phyloP scores from a whole-genome alignment of 2,329 filamentous ascomycete species.

The Aspergillus pseudoviridinutans region DNA sequence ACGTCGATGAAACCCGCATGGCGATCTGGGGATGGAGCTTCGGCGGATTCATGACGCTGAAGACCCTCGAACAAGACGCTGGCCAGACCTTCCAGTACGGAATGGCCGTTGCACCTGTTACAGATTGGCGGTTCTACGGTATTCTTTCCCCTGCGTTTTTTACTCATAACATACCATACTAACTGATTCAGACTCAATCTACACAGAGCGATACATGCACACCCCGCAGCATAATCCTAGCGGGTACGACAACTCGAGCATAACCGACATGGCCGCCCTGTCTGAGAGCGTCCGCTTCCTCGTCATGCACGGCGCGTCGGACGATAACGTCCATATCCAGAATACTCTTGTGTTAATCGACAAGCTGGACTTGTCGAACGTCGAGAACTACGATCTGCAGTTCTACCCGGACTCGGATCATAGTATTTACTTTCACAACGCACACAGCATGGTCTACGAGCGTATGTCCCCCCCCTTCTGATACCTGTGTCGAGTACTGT shows the following conservation, averaged over 20 bases:
- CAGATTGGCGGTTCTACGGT: constrained; percentile 91
- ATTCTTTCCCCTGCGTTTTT: constrained; percentile 9
- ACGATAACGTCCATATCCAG: constrained; percentile 97
- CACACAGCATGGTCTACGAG: constrained; percentile 85
- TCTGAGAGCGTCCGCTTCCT: constrained; percentile 78
- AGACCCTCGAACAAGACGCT: constrained; percentile 87
- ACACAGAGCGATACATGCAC: constrained; percentile 77
- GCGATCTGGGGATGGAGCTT: constrained; percentile 99
- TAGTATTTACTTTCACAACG: constrained; percentile 90
- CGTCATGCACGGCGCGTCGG: constrained; percentile 91
- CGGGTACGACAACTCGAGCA: constrained; percentile 72
- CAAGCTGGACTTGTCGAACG: constrained; percentile 70
- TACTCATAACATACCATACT: not conserved
- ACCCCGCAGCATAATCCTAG: constrained; percentile 75
- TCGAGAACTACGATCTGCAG: constrained; percentile 95
- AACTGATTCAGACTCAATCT: constrained; percentile 30
- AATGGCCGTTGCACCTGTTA: constrained; percentile 98
- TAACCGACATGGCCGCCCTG: constrained; percentile 71
- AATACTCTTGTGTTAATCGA: constrained; percentile 87
- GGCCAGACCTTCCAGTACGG: constrained; percentile 91
- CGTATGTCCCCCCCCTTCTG: constrained; percentile 55
- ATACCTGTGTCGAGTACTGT: too few relatives aligned
- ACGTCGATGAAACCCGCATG: constrained; percentile 76
- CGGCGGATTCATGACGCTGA: constrained; percentile 90
- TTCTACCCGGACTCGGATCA: constrained; percentile 97